Percentiles rank a stretch among this genome's conserved stretches.
phyloP scores from a whole-genome alignment of 768 basidiomycete species.

The Suillus subalutaceus region DNA sequence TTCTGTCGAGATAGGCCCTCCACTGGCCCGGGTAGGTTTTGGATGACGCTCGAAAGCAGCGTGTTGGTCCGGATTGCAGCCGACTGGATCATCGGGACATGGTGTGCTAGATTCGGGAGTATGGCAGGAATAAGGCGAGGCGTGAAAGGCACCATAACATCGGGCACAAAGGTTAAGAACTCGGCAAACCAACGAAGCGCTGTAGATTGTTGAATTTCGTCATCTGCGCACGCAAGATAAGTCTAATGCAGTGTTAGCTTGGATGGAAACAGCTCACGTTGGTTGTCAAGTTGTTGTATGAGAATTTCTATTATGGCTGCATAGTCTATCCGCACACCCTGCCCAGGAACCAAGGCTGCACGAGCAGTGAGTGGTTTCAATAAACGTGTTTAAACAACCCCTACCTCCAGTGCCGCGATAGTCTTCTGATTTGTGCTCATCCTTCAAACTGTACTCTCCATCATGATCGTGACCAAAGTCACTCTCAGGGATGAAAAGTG shows the following conservation, averaged over 20 bases:
- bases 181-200: conserved; percentile 94
- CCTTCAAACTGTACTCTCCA: conserved; percentile 42
- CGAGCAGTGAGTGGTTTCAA: conserved; percentile 13
- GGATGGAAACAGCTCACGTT: conserved; percentile 58
- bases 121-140: conserved; percentile 92
- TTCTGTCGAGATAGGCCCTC: conserved; percentile 41
- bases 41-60: conserved; percentile 81
- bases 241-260: conserved; percentile 7
- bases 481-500: conserved; percentile 57
- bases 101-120: conserved; percentile 92
- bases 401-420: conserved; percentile 68
- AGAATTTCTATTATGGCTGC: conserved; percentile 92
- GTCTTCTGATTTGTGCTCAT: conserved; percentile 54
- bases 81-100: conserved; percentile 84
- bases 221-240: conserved; percentile 47
- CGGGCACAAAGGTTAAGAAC: conserved; percentile 83
- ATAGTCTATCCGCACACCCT: conserved; percentile 91
- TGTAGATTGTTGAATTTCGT: conserved; percentile 93
- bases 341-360: conserved; percentile 88
- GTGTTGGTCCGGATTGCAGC: conserved; percentile 89
- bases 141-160: conserved; percentile 93
- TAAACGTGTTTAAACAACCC: conserved; percentile 16
- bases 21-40: conserved; percentile 75
- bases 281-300: conserved; percentile 80
- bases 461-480: conserved; percentile 40